A percentile compares a stretch with the other conserved stretches of the same genome.
Conservation (phyloP, 2,329 filamentous ascomycete species). For the Didymella keratinophila region DNA sequence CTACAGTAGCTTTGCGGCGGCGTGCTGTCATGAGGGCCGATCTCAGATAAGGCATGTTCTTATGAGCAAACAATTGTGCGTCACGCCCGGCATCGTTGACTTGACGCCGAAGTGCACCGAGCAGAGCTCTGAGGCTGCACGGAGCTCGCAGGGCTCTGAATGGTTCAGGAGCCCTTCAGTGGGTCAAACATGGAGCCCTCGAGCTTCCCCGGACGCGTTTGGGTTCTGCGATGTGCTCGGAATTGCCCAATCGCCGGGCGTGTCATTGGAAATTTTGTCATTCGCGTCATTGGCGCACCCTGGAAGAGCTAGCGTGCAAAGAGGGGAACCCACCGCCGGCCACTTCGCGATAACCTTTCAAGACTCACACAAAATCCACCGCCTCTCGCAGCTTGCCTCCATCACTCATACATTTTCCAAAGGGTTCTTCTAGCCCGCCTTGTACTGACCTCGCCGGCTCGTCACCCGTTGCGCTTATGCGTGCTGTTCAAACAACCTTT, state of each 20-base stretch:
- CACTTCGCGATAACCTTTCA: constrained; percentile 25
- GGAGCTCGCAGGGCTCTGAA: constrained; percentile 15
- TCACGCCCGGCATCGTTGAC: constrained; percentile 12
- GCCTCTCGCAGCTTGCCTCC: constrained; percentile 12
- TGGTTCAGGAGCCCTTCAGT: constrained; percentile 18
- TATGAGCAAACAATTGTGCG: constrained; percentile 20
- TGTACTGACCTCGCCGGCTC: constrained; percentile 37
- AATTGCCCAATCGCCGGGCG: constrained; percentile 28
- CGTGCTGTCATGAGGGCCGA: constrained; percentile 11
- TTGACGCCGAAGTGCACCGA: constrained; percentile 19
- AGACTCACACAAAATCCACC: constrained; percentile 29
- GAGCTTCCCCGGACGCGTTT: constrained; percentile 20
- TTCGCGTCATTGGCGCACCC: constrained; percentile 24
- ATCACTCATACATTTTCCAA: constrained; percentile 23
- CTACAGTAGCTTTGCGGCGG: constrained; percentile 9
- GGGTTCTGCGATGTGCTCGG: constrained; percentile 11
- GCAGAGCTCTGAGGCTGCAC: constrained; percentile 8
- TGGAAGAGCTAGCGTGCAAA: constrained; percentile 4
- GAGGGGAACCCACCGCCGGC: constrained; percentile 19
- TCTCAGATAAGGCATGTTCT: constrained; percentile 13
- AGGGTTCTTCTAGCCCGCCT: constrained; percentile 37
- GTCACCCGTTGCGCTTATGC: constrained; percentile 54
- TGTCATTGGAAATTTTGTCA: constrained; percentile 24
- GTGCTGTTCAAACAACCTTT: constrained; percentile 60
- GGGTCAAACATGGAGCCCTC: constrained; percentile 17